phyloP scores from a whole-genome alignment of 495 filamentous ascomycete genomes.

The Daldinia caldariorum region DNA sequence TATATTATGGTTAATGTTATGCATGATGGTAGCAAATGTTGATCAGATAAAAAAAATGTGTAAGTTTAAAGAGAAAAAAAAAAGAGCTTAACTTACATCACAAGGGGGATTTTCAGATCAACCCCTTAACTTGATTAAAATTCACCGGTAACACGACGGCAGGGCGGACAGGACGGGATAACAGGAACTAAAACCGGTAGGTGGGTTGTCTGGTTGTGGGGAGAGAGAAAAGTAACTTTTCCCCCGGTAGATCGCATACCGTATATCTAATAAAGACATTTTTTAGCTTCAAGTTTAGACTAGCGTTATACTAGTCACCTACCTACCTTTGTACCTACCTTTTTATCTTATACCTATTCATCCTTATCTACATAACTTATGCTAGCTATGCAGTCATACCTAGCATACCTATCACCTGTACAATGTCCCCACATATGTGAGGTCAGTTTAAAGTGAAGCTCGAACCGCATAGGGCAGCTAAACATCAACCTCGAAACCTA shows the following conservation, averaged over 20 bases:
- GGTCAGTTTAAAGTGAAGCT: no score
- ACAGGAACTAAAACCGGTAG: constrained; percentile 31
- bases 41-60: no score
- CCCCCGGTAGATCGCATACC: constrained; percentile 23
- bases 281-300: background rate
- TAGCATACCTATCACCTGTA: no score
- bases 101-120: constrained; percentile 7
- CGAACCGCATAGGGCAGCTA: no score
- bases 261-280: background rate
- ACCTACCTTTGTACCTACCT: no score
- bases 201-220: constrained; percentile 17
- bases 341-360: no score
- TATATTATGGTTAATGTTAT: no score
- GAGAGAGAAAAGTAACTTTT: background rate
- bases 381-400: no score
- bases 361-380: background rate
- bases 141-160: constrained; percentile 12
- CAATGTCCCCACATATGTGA: no score
- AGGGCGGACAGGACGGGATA: constrained; percentile 11
- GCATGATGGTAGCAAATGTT: no score
- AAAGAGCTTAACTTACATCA: constrained; percentile 3
- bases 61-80: background rate
- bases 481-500: no score
- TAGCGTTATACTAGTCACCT: constrained; percentile 2
- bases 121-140: constrained; percentile 8